Percentiles rank a stretch among this genome's conserved stretches.
Conservation (phyloP, 202 grass and related monocot species). For the Hordeum pubiflorum region DNA sequence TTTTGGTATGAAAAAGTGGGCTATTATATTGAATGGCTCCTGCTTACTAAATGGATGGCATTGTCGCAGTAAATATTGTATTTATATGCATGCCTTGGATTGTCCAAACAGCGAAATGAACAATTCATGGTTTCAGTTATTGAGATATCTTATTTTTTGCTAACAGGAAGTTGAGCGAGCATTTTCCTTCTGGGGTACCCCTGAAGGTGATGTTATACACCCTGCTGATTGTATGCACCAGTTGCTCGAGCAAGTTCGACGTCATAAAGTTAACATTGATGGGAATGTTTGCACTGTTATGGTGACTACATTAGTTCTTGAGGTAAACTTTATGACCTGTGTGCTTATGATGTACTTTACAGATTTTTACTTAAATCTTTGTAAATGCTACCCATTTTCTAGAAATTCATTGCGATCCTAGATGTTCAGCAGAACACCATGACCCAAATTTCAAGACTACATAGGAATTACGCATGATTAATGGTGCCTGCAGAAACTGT, state of each 20-base stretch:
- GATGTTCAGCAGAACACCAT: background rate
- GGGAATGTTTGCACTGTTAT: slow-evolving; percentile 96
- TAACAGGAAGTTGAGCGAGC: slow-evolving; percentile 81
- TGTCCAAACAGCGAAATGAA: background rate
- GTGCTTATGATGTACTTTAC: background rate
- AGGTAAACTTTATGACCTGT: slow-evolving; percentile 43
- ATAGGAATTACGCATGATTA: background rate
- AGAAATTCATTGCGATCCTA: background rate
- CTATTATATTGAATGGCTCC: background rate
- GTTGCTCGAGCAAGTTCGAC: slow-evolving; percentile 85
- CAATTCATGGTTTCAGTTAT: background rate
- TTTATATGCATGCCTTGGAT: background rate
- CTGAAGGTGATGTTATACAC: slow-evolving; percentile 67
- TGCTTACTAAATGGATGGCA: background rate
- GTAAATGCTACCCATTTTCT: background rate
- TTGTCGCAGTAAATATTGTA: background rate
- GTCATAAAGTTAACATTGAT: slow-evolving; percentile 93
- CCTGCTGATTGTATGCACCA: slow-evolving; percentile 98
- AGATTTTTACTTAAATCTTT: background rate
- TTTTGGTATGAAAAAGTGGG: background rate
- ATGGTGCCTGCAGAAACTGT: background rate
- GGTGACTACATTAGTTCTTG: slow-evolving; percentile 97
- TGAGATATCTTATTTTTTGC: slow-evolving; percentile 8
- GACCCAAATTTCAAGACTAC: background rate
- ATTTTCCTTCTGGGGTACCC: slow-evolving; percentile 77